These are phyloP conservation scores for Spizellomyces sp. DNA, from an alignment of 192 early-diverging fungal genomes.

Conservation along the genomic window DNA sequence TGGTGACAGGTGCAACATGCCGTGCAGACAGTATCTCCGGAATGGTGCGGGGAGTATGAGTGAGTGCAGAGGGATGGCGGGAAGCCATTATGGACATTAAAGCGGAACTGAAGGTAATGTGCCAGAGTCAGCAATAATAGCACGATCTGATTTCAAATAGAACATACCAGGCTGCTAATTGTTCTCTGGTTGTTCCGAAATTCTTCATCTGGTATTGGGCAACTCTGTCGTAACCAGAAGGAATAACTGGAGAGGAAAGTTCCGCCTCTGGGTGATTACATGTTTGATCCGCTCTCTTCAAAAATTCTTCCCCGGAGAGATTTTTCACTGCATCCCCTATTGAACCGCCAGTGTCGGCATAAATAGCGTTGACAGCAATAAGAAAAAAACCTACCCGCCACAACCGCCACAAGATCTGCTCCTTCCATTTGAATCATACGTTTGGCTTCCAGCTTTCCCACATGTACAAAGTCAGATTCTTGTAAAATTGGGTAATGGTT, in stretches of 20 bases:
- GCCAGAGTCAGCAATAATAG: not conserved
- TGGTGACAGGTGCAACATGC: slow-evolving; percentile 45
- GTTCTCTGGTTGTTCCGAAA: slow-evolving; percentile 40
- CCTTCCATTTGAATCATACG: slow-evolving; percentile 42
- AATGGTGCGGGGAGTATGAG: slow-evolving; percentile 35
- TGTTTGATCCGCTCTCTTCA: slow-evolving; percentile 45
- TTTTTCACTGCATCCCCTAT: slow-evolving; percentile 37
- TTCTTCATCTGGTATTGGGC: slow-evolving; percentile 48
- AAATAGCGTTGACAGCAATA: too few species aligned
- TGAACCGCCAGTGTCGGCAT: not conserved
- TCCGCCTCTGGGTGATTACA: slow-evolving; percentile 32
- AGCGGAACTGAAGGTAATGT: slow-evolving; percentile 19
- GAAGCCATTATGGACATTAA: slow-evolving; percentile 49
- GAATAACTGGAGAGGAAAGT: slow-evolving; percentile 41
- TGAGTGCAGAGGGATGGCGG: slow-evolving; percentile 43
- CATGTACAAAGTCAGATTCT: not conserved
- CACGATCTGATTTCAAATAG: not conserved
- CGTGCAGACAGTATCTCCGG: slow-evolving; percentile 31
- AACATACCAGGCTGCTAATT: slow-evolving; percentile 39
- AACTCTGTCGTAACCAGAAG: slow-evolving; percentile 46
- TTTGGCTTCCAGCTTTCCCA: slow-evolving; percentile 32
- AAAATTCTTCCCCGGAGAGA: slow-evolving; percentile 40
- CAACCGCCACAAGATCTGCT: slow-evolving; percentile 46
- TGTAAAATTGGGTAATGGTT: not conserved
- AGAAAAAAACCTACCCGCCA: slow-evolving; percentile 16